These are phyloP conservation scores for Pythium aristosporum DNA, from an alignment of 352 stramenopile genomes.

Conservation along the genomic window DNA sequence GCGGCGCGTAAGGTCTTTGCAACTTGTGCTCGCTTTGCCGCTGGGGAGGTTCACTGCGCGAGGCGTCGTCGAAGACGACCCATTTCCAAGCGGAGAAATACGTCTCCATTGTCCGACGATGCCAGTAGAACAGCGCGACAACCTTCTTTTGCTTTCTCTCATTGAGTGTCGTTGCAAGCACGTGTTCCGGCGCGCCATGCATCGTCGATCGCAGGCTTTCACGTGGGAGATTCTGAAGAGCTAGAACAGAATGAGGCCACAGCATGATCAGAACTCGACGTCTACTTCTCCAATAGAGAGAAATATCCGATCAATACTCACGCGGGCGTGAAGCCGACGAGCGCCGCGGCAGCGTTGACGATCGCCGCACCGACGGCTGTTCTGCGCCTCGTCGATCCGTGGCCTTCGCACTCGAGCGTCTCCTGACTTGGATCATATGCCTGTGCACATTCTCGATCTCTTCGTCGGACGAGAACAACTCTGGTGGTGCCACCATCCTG, in stretches of 20 bases:
- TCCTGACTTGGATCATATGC: background rate
- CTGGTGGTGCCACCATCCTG: background rate
- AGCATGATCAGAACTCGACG: no score
- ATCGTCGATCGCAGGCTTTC: background rate
- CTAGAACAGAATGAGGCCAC: background rate
- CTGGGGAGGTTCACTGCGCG: background rate
- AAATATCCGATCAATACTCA: background rate
- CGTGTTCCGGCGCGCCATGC: background rate
- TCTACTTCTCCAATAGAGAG: no score
- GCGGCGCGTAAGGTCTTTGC: conserved; percentile 6
- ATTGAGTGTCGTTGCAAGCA: conserved; percentile 12
- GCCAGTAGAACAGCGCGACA: conserved; percentile 28
- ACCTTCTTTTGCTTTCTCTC: conserved; percentile 27
- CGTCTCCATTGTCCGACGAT: conserved; percentile 18
- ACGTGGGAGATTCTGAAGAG: conserved; percentile 6
- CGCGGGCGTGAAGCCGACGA: conserved; percentile 1
- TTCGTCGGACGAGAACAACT: conserved; percentile 9
- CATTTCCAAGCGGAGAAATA: conserved; percentile 21
- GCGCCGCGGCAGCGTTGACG: background rate
- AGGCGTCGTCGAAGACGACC: conserved; percentile 2
- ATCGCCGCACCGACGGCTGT: background rate
- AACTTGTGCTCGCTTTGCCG: conserved; percentile 3
- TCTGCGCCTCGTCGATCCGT: background rate
- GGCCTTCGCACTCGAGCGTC: background rate
- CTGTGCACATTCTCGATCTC: conserved; percentile 17